Percentiles rank a stretch among this genome's conserved stretches.
Evolutionary conservation across 164 flowering plant species (phyloP).

Genomic region (Stephania japonica): DNA sequence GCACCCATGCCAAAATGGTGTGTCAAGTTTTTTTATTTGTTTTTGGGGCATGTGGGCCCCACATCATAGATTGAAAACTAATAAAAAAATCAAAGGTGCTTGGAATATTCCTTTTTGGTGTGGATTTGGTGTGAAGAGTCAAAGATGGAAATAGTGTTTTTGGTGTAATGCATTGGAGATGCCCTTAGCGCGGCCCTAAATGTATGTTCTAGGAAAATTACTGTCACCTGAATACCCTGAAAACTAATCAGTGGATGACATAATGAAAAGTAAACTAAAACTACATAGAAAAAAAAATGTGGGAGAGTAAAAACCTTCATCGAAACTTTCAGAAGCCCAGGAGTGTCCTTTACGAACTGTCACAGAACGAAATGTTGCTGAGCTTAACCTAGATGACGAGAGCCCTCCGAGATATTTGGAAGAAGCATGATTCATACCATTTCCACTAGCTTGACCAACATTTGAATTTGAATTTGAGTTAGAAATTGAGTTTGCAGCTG

Average conservation of each 20-base stretch:
- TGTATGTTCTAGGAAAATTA: neutral
- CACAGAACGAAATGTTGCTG: constrained; percentile 58
- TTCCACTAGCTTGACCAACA: constrained; percentile 42
- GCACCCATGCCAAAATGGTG: no score
- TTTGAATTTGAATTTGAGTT: constrained; percentile 30
- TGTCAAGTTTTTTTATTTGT: no score
- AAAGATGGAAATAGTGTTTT: no score
- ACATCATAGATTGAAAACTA: no score
- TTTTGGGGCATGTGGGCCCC: no score
- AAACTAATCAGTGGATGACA: neutral
- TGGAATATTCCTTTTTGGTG: no score
- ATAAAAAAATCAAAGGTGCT: no score
- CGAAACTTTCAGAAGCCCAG: constrained; percentile 63
- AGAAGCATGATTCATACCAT: constrained; percentile 60
- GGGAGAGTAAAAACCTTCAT: constrained; percentile 56
- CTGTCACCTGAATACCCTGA: neutral
- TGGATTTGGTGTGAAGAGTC: no score
- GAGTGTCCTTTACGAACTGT: constrained; percentile 66
- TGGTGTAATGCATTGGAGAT: no score
- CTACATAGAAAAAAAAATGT: neutral
- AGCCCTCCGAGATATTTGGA: constrained; percentile 50
- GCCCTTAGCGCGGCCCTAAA: no score
- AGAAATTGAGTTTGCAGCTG: constrained; percentile 27
- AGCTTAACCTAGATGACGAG: constrained; percentile 49
- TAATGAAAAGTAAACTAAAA: neutral